Percentiles rank a stretch among this genome's conserved stretches.
Conservation (phyloP, 2,329 filamentous ascomycete species). For the Aspergillus costaricaensis region DNA sequence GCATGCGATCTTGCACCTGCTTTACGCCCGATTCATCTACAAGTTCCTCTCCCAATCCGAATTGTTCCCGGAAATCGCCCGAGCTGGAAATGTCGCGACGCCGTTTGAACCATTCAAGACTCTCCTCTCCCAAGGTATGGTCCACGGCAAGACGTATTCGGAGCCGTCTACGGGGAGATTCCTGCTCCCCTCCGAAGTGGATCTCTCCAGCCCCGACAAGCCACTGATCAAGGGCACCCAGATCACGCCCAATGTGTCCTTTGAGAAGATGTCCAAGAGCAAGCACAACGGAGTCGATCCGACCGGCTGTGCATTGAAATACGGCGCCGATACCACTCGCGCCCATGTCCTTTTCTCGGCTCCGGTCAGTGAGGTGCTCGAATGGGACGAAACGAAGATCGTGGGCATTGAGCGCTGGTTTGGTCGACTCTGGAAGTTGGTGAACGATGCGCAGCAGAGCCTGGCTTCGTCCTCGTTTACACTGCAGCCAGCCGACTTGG, state of each 20-base stretch:
- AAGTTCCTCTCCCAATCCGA: constrained; percentile 70
- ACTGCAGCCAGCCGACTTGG: constrained; percentile 24
- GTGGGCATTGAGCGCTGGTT: constrained; percentile 81
- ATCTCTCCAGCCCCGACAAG: constrained; percentile 57
- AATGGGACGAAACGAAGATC: constrained; percentile 86
- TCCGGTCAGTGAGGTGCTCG: constrained; percentile 77
- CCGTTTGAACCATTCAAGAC: constrained; percentile 74
- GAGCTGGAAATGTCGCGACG: constrained; percentile 31
- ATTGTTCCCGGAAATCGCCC: constrained; percentile 41
- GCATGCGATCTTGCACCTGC: constrained; percentile 84
- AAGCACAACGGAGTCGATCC: constrained; percentile 92
- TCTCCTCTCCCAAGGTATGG: constrained; percentile 90
- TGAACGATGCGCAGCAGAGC: constrained; percentile 40
- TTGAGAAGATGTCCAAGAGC: constrained; percentile 94
- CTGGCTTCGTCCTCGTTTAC: constrained; percentile 26
- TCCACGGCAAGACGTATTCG: constrained; percentile 80
- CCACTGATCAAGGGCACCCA: constrained; percentile 67
- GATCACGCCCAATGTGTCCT: constrained; percentile 62
- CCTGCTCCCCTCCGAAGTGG: constrained; percentile 73
- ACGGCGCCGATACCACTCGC: constrained; percentile 80
- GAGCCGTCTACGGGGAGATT: constrained; percentile 75
- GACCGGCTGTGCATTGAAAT: constrained; percentile 66
- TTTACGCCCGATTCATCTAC: constrained; percentile 88
- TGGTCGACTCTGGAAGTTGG: constrained; percentile 63
- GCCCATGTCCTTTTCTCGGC: constrained; percentile 90